Base-by-base conservation (phyloP, 2,329 filamentous ascomycete species). In the Diaporthe humulicola region DNA sequence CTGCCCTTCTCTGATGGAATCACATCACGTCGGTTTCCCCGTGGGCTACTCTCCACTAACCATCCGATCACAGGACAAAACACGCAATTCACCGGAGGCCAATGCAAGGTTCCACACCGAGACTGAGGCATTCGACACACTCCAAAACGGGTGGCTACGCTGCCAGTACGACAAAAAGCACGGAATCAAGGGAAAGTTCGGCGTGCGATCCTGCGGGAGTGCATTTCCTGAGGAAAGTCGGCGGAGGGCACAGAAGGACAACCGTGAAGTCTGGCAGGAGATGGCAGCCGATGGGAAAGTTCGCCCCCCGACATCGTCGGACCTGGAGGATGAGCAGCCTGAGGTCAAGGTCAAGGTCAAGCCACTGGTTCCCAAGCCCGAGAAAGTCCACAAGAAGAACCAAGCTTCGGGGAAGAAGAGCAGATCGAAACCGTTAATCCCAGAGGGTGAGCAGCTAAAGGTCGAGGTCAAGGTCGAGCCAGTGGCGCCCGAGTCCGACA, bases 81-180 rank as follows among this genome's bases (percentile, higher is more conserved):
- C 6, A 4, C 22, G n/a, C 17, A 3, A 42, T 14, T 5, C 25
- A 15, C 3, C 4, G 7, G 15, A 10, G 6, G 8, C n/a, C 14
- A 7, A 3, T 8, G 25, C 38, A 7, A 25, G 9, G 0, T 52
- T 15, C 17, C 0, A 28, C 12, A 7, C 1, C 4, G 14, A 15
- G 45, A 10, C 12, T 1, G 8, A 19, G 6, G 30, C 15, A 17
- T 67, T 52, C 25, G 30, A 52, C 1, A 28, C n/a, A 9, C 64
- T 67, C 14, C 12, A 12, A 3, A 15, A 67, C 30, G 30, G 22
- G 9, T 22, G 7, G n/a, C 45, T n/a, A 8, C 64, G 64, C 64
- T 67, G 64, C 45, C 30, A 67, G 33, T 67, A 67, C 5, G 64
- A 67, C 28, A 22, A 25, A 14, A 9, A 15, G 2, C 1, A 67